Evolutionary conservation across 306 rosid species (phyloP), one percentile per base, ranked within the genome.

Genomic region (Corylus americana): DNA sequence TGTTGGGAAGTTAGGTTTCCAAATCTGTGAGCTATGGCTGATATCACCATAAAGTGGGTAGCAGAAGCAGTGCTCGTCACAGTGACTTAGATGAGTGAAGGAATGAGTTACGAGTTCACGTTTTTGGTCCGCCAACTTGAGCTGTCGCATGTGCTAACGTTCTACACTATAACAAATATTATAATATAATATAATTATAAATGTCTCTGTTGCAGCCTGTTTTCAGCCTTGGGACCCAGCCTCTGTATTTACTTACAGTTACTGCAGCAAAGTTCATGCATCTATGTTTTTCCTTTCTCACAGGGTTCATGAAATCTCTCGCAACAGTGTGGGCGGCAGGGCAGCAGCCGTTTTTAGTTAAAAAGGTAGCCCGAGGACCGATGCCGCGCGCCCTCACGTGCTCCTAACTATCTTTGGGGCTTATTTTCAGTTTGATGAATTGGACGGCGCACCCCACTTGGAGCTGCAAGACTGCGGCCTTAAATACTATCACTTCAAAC

Each of bases 211-310:
- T 70, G 62, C 73, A 76, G 82, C 75, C 78, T 59, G 25, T 12
- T 29, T 59, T 76, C 44, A 44, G 75, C 49, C 31, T 76, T 31
- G 80, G 83, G 78, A 58, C 78, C 75, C 77, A 74, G 29, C 59
- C 47, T 0, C 11, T 11, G n/a, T 18, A 8, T 17, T 55, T 55
- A 25, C 25, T 55, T 18, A 55, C 8, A 3, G 8, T 22, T 16
- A 16, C 4, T 55, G 2, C 3, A 11, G 6, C 45, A 42, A 59
- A 4, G 10, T 25, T 25, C 5, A 12, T 59, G 16, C 64, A 42
- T 42, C 45, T 42, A 8, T 58, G 11, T 9, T 59, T 59, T 9
- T 29, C 37, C 25, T 3, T 59, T 59, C 35, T 8, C 14, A 17
- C 64, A 4, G 13, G 10, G 66, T 25, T 20, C 31, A 57, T 11